Evolutionary conservation across 2,329 filamentous ascomycete species (phyloP).

Genomic region (Aspergillus transmontanensis): DNA sequence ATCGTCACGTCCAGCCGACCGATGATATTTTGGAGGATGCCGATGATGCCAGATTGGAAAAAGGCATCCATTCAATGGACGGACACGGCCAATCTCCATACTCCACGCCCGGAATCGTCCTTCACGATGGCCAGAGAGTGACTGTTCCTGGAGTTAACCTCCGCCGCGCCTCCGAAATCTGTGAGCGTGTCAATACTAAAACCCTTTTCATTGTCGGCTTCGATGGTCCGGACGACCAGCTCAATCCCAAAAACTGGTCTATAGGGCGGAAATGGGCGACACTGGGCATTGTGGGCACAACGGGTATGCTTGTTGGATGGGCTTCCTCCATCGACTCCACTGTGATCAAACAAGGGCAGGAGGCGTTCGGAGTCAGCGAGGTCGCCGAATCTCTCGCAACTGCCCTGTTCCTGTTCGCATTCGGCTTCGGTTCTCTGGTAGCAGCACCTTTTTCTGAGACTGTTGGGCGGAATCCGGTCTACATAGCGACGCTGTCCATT

Average conservation of each 20-base stretch:
- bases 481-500: slow-evolving; percentile 49
- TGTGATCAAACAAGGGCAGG: slow-evolving; percentile 27
- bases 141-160: slow-evolving; percentile 2
- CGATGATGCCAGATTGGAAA: not conserved
- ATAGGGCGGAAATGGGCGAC: slow-evolving; percentile 32
- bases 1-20: slow-evolving; percentile 5
- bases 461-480: slow-evolving; percentile 51
- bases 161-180: not conserved
- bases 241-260: slow-evolving; percentile 53
- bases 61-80: not conserved
- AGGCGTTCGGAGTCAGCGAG: slow-evolving; percentile 45
- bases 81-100: not conserved
- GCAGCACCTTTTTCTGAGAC: slow-evolving; percentile 53
- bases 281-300: slow-evolving; percentile 41
- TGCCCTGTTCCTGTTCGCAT: slow-evolving; percentile 43
- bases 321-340: slow-evolving; percentile 51
- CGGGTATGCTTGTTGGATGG: slow-evolving; percentile 52
- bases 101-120: not conserved
- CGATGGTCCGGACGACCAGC: slow-evolving; percentile 36
- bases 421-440: slow-evolving; percentile 52
- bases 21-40: slow-evolving; percentile 7
- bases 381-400: slow-evolving; percentile 50
- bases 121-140: slow-evolving; percentile 1
- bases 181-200: not conserved
- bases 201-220: slow-evolving; percentile 4